Percentiles rank a stretch among this genome's conserved stretches.
phyloP scores from a whole-genome alignment of 2,329 filamentous ascomycete species.

The Trichoderma guizhouense region DNA sequence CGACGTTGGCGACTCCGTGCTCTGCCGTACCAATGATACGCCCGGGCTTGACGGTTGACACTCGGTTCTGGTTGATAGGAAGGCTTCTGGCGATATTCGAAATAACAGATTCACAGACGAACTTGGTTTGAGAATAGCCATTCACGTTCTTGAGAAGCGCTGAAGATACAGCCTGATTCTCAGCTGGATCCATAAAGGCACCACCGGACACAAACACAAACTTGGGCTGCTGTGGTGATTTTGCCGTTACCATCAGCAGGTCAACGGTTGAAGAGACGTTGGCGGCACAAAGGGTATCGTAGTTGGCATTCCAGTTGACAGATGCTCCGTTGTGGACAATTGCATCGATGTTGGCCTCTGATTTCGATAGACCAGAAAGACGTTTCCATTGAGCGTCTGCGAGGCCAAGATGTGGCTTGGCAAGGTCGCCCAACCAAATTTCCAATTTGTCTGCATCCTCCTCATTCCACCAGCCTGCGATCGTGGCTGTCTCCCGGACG shows the following conservation, averaged over 20 bases:
- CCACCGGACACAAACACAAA: slow-evolving; percentile 28
- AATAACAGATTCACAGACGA: slow-evolving; percentile 24
- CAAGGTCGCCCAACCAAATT: slow-evolving; percentile 10
- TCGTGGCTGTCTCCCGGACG: slow-evolving; percentile 2
- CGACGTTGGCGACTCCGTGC: slow-evolving; percentile 23
- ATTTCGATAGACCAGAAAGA: not conserved
- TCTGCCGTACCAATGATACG: slow-evolving; percentile 23
- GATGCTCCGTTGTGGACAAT: slow-evolving; percentile 78
- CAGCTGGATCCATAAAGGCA: not conserved
- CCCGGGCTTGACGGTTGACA: slow-evolving; percentile 25
- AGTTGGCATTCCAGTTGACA: slow-evolving; percentile 77
- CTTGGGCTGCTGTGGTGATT: slow-evolving; percentile 19
- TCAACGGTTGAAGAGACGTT: slow-evolving; percentile 58
- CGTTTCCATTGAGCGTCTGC: not conserved
- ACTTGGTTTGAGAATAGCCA: slow-evolving; percentile 27
- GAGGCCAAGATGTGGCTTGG: not conserved
- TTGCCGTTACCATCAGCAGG: slow-evolving; percentile 18
- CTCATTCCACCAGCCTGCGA: slow-evolving; percentile 12
- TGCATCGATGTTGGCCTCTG: slow-evolving; percentile 45
- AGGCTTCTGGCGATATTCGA: not conserved
- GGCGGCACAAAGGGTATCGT: slow-evolving; percentile 64
- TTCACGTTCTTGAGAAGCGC: not conserved
- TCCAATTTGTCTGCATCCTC: not conserved
- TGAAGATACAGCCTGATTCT: not conserved
- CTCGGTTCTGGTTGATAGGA: slow-evolving; percentile 1